phyloP scores from a whole-genome alignment of 2,329 filamentous ascomycete genomes.

The Scytalidium sp. region DNA sequence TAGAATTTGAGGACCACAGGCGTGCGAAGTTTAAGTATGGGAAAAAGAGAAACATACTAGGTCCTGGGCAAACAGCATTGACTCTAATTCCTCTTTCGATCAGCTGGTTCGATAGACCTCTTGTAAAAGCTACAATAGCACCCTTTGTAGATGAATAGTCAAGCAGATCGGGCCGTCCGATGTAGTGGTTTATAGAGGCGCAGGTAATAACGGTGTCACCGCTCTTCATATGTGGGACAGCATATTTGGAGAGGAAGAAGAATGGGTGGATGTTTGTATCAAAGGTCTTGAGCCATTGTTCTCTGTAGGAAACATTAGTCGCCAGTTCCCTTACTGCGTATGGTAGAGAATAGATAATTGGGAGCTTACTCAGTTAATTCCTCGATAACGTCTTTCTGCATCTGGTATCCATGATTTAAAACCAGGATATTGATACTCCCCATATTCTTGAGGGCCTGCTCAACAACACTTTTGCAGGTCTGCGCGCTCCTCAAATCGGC shows the following conservation, averaged over 20 bases:
- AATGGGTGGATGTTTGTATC: slow-evolving; percentile 79
- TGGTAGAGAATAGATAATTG: neutral
- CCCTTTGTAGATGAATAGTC: slow-evolving; percentile 82
- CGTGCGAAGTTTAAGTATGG: neutral
- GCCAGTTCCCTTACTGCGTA: neutral
- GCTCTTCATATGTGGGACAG: slow-evolving; percentile 69
- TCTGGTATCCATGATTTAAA: slow-evolving; percentile 74
- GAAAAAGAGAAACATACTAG: slow-evolving; percentile 34
- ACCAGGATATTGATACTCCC: slow-evolving; percentile 71
- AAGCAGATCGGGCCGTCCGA: slow-evolving; percentile 74
- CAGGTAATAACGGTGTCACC: slow-evolving; percentile 83
- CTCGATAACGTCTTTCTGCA: slow-evolving; percentile 68
- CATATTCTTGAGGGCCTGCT: slow-evolving; percentile 63
- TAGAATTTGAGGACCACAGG: too few species aligned
- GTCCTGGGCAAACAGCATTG: slow-evolving; percentile 74
- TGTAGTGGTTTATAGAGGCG: slow-evolving; percentile 79
- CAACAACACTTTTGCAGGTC: slow-evolving; percentile 68
- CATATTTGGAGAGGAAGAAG: slow-evolving; percentile 79
- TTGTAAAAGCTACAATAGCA: slow-evolving; percentile 76
- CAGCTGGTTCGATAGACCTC: slow-evolving; percentile 73
- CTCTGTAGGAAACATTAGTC: slow-evolving; percentile 38
- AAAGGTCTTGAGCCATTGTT: slow-evolving; percentile 79
- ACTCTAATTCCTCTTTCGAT: slow-evolving; percentile 70
- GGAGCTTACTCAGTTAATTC: slow-evolving; percentile 63
- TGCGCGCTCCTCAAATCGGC: slow-evolving; percentile 62